Evolutionary conservation across 345 rosid species (phyloP).

Genomic region (Syzygium jambos): DNA sequence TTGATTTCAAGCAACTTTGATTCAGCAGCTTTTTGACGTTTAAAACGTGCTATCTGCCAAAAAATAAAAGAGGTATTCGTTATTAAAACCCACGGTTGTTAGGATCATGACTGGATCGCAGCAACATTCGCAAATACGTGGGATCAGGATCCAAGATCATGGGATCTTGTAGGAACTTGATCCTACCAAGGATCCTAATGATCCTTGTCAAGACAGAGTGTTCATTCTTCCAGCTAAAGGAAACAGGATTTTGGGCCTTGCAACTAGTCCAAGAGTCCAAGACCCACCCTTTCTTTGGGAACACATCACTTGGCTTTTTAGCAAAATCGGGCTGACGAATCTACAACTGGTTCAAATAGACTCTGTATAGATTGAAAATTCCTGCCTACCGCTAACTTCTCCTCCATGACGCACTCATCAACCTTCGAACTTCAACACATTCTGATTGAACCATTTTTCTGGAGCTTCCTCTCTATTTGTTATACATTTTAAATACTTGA

Average conservation of each 20-base stretch:
- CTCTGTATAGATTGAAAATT: background rate
- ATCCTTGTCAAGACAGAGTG: background rate
- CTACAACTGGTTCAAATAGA: background rate
- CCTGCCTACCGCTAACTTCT: background rate
- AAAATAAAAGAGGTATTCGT: background rate
- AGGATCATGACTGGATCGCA: background rate
- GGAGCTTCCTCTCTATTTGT: background rate
- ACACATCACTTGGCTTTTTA: background rate
- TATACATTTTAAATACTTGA: background rate
- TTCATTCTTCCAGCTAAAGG: background rate
- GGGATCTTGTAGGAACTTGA: background rate
- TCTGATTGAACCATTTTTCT: background rate
- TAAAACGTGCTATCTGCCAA: conserved; percentile 74
- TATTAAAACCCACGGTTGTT: background rate
- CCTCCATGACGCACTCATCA: background rate
- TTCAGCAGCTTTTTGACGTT: conserved; percentile 75
- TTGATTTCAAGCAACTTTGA: conserved; percentile 75
- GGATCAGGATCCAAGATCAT: too few relatives aligned
- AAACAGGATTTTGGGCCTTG: background rate
- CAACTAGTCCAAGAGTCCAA: background rate
- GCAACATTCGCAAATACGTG: background rate
- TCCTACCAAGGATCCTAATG: background rate
- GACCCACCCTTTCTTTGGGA: background rate
- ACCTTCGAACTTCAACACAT: background rate
- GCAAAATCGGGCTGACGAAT: background rate